Percentiles rank a stretch among this genome's conserved stretches.
These are phyloP conservation scores for Trichophyton rubrum DNA, from an alignment of 2,329 filamentous ascomycete genomes.

Conservation along the genomic window DNA sequence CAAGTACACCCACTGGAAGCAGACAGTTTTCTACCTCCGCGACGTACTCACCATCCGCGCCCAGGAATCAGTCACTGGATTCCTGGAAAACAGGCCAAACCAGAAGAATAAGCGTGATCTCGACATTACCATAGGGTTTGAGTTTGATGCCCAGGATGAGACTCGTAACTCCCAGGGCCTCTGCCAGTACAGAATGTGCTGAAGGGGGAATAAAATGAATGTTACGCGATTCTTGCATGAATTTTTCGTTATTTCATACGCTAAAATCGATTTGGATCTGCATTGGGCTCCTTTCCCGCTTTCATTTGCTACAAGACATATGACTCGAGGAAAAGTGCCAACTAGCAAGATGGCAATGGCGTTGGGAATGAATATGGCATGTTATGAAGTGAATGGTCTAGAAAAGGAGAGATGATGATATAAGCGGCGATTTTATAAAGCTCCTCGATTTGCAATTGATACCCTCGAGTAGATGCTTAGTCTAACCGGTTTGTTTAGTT, in stretches of 20 bases:
- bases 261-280: slow-evolving; percentile 1
- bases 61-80: slow-evolving; percentile 64
- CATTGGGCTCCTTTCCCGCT: background rate
- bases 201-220: slow-evolving; percentile 8
- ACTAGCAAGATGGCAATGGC: slow-evolving; percentile 2
- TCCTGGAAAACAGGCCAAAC: slow-evolving; percentile 74
- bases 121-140: slow-evolving; percentile 78
- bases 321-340: background rate
- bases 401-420: slow-evolving; percentile 19
- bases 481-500: slow-evolving; percentile 23
- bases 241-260: slow-evolving; percentile 11
- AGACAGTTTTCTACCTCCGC: slow-evolving; percentile 95
- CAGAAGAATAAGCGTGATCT: slow-evolving; percentile 88
- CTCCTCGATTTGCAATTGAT: slow-evolving; percentile 39
- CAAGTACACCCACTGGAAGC: slow-evolving; percentile 99
- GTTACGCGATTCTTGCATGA: slow-evolving; percentile 7
- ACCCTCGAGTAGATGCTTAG: slow-evolving; percentile 39
- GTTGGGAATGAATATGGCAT: background rate
- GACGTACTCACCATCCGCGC: slow-evolving; percentile 86
- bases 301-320: background rate
- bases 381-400: slow-evolving; percentile 6
- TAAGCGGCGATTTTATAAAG: slow-evolving; percentile 21
- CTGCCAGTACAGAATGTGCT: slow-evolving; percentile 63
- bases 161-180: slow-evolving; percentile 55
- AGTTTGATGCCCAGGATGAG: slow-evolving; percentile 61